Percentiles rank a stretch among this genome's conserved stretches.
phyloP scores from a whole-genome alignment of 768 basidiomycete genomes.

The Tylopilus subfusipes region DNA sequence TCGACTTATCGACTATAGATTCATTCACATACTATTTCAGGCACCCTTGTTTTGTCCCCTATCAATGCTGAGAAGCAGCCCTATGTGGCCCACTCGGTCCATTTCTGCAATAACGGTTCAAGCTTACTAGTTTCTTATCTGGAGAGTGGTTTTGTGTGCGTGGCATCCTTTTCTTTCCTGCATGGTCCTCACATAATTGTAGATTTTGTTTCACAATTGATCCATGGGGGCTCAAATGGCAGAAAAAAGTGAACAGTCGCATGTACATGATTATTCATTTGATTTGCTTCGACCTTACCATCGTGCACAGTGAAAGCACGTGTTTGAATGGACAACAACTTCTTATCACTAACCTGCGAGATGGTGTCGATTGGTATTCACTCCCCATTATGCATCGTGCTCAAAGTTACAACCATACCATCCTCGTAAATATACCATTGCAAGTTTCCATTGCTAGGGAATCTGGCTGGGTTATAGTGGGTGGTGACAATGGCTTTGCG shows the following conservation, averaged over 20 bases:
- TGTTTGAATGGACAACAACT: background rate
- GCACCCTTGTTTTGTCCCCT: no score
- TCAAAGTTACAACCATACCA: background rate
- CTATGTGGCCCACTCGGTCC: background rate
- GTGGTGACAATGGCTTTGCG: background rate
- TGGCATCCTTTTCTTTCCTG: no score
- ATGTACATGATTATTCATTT: no score
- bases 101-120: background rate
- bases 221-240: slow-evolving; percentile 5
- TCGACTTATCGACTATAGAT: no score
- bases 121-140: no score
- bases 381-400: background rate
- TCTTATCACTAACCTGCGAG: background rate
- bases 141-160: no score
- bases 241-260: no score
- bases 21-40: no score
- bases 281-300: no score
- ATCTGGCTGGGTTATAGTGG: background rate
- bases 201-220: background rate
- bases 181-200: no score
- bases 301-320: no score
- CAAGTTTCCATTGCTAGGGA: background rate
- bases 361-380: background rate
- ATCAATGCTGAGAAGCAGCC: background rate
- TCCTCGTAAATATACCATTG: background rate